Conservation (phyloP, 768 basidiomycete genomes). For the Amanita rubescens region DNA sequence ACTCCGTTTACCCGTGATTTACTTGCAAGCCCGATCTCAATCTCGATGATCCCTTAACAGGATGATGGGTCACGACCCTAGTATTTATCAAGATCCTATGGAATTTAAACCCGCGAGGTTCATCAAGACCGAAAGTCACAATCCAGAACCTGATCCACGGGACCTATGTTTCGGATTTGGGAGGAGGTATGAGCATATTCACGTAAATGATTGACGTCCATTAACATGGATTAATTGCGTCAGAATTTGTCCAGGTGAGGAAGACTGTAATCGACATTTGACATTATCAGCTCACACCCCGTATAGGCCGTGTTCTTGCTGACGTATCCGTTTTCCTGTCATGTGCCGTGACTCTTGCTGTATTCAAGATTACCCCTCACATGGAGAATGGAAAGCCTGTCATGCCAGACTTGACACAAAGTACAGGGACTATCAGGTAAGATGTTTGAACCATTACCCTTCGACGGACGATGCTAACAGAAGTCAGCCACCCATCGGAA, state of each 20-base stretch:
- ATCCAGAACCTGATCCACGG: slow-evolving; percentile 36
- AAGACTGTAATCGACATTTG: not conserved
- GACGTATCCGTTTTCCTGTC: slow-evolving; percentile 36
- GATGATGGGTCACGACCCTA: slow-evolving; percentile 37
- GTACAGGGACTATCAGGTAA: slow-evolving; percentile 40
- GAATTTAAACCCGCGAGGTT: slow-evolving; percentile 42
- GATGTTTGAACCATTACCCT: not conserved
- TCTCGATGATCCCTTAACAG: slow-evolving; percentile 16
- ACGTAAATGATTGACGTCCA: not conserved
- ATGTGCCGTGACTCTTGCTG: slow-evolving; percentile 32
- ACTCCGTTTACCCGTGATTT: not conserved
- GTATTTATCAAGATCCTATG: slow-evolving; percentile 34
- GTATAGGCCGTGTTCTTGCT: slow-evolving; percentile 22
- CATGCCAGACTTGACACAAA: slow-evolving; percentile 32
- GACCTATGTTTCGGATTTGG: slow-evolving; percentile 48
- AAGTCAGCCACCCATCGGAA: slow-evolving; percentile 17
- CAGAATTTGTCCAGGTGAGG: slow-evolving; percentile 29
- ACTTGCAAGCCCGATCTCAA: not conserved
- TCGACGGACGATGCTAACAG: not conserved
- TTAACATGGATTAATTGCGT: not conserved
- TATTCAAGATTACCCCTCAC: slow-evolving; percentile 31
- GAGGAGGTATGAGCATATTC: slow-evolving; percentile 26
- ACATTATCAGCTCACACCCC: not conserved
- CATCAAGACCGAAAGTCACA: slow-evolving; percentile 27
- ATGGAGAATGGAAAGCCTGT: slow-evolving; percentile 19